Conservation (phyloP, 495 filamentous ascomycete genomes). For the Copromyces sp. region DNA sequence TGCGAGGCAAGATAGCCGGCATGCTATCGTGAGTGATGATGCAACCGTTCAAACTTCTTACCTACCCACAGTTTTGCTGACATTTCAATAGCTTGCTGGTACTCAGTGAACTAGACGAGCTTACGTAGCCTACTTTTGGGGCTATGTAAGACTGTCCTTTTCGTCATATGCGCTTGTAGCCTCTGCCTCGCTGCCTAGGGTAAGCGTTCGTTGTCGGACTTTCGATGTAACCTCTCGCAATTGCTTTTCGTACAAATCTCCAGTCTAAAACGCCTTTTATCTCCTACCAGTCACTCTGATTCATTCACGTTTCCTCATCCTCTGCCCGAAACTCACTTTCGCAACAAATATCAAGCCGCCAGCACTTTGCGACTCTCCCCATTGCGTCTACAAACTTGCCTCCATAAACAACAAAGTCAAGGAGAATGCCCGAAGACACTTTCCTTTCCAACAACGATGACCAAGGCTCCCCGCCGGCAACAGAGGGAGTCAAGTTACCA, state of each 20-base stretch:
- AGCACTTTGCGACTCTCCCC: background rate
- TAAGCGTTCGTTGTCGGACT: no score
- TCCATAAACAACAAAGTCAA: background rate
- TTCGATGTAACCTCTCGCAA: background rate
- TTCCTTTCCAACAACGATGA: background rate
- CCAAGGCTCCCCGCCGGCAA: background rate
- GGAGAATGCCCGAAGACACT: background rate
- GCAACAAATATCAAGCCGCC: background rate
- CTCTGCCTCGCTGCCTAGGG: background rate
- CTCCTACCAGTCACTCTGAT: background rate
- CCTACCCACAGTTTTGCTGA: background rate
- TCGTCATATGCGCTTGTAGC: no score
- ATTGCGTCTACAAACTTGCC: background rate
- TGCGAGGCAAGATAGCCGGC: background rate
- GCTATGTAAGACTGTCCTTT: no score
- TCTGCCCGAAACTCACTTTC: no score
- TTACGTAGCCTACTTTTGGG: no score
- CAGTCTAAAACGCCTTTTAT: background rate
- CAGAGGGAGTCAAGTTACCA: background rate
- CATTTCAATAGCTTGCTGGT: no score
- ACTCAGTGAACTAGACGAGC: no score
- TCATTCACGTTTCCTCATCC: background rate
- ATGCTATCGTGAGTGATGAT: background rate
- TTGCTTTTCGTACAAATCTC: background rate
- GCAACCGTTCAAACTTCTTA: background rate